phyloP scores from a whole-genome alignment of 345 rosid species.

The Eucalyptus dawsonii region DNA sequence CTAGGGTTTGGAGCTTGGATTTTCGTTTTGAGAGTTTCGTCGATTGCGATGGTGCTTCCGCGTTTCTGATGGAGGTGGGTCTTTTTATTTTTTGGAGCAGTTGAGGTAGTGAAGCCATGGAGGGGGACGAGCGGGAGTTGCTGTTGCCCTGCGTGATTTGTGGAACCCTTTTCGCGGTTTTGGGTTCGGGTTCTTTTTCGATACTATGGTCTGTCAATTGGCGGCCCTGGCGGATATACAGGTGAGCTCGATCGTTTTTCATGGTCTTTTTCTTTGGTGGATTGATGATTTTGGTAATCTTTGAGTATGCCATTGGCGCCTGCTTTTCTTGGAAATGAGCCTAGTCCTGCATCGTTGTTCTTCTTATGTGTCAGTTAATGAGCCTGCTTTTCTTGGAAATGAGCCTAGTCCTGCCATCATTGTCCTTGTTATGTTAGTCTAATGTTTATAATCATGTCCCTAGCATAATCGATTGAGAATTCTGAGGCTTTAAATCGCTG shows the following conservation, averaged over 20 bases:
- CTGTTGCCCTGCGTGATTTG: conserved; percentile 69
- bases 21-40: neutral
- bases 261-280: neutral
- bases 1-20: neutral
- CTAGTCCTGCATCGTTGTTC: neutral
- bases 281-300: neutral
- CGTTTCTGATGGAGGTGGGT: neutral
- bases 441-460: neutral
- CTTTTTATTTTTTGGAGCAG: conserved; percentile 5
- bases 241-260: conserved; percentile 22
- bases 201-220: conserved; percentile 94
- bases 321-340: neutral
- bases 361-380: neutral
- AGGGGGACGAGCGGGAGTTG: conserved; percentile 54
- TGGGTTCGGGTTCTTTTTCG: conserved; percentile 70
- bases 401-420: neutral
- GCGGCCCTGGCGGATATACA: conserved; percentile 98
- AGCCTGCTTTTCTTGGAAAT: neutral
- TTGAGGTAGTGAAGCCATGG: conserved; percentile 55
- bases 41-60: neutral
- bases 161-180: conserved; percentile 70
- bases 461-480: neutral
- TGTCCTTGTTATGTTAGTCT: neutral
- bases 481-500: neutral
- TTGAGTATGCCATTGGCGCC: neutral